phyloP scores from a whole-genome alignment of 2,329 filamentous ascomycete genomes.

The Cladosporium sp. region DNA sequence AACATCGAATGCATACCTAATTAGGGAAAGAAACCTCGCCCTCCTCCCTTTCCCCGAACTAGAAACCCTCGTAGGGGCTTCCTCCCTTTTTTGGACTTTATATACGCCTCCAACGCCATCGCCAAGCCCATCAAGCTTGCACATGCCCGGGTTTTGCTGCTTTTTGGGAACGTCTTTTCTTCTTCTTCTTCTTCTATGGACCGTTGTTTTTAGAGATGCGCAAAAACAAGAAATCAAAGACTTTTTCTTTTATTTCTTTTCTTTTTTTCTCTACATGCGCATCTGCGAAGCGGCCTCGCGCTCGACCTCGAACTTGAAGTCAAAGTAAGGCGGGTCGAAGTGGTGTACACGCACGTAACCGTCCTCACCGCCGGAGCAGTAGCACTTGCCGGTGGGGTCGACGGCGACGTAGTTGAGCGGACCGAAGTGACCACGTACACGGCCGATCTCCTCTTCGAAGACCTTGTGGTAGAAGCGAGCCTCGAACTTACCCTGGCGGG shows the following conservation, averaged over 20 bases:
- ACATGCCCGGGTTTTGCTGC: constrained; percentile 21
- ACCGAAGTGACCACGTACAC: constrained; percentile 95
- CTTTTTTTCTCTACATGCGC: constrained; percentile 14
- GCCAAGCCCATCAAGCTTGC: constrained; percentile 12
- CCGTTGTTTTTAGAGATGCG: too few relatives aligned
- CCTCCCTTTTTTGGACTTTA: constrained; percentile 8
- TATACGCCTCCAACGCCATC: constrained; percentile 13
- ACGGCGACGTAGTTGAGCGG: constrained; percentile 93
- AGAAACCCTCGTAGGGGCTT: background rate
- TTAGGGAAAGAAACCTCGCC: background rate
- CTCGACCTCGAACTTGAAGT: constrained; percentile 98
- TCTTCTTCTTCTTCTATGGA: too few relatives aligned
- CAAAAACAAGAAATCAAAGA: too few relatives aligned
- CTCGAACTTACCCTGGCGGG: constrained; percentile 97
- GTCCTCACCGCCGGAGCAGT: constrained; percentile 94
- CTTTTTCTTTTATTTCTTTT: constrained; percentile 1
- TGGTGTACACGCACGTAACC: constrained; percentile 97
- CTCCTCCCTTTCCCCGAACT: constrained; percentile 2
- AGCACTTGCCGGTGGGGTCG: constrained; percentile 84
- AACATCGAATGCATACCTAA: constrained; percentile 13
- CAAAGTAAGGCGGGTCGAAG: constrained; percentile 98
- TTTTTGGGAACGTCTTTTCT: background rate
- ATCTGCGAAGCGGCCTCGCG: constrained; percentile 53
- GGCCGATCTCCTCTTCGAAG: constrained; percentile 97
- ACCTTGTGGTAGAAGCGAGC: constrained; percentile 99